Base-by-base conservation (phyloP, 192 early-diverging fungal genomes). In the Linnemannia hyalina region DNA sequence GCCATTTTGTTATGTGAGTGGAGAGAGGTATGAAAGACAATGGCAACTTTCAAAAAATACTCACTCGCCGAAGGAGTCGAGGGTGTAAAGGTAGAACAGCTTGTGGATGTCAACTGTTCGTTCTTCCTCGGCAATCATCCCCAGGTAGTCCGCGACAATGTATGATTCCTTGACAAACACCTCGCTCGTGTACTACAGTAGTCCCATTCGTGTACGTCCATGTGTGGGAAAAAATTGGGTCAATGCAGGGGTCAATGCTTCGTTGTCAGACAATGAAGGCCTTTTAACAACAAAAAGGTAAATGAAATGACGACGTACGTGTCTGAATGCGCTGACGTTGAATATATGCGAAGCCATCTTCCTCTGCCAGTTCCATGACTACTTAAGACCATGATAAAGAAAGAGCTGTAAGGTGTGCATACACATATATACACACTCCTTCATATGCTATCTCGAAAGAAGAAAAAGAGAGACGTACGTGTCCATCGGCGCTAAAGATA, bases 61-160 rank as follows among this genome's bases (percentile, higher is more conserved):
- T 65, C 76, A 88, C 82, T 79, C 57, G 41, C 89, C 87, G 82
- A 90, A 90, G 5, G 88, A 89, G 69, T 90, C 89, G 18, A 90
- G 74, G 0, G 89, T 90, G 42, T 84, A 90, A 38, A 85, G 89
- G 55, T 82, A 89, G 82, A 90, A 88, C 40, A 89, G 26, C 41
- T 89, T 85, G 44, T 89, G 88, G 23, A 90, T 81, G 73, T 90
- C 89, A 38, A 90, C 44, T 0, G 65, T 57, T 20, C 75, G 18
- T 46, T 76, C 75, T 26, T 76, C 65, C 3, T 85, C 80, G 32
- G 71, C 82, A 29, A 83, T 82, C 40, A 57, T 77, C 65, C 60
- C 42, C 11, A 76, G 20, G 9, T 68, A 76, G 60, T 76, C 57
- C 15, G 40, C 60, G 16, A 65, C 75, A 32, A 40, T 60, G 38